These are phyloP conservation scores for Claviceps quebecensis DNA, from an alignment of 2,329 filamentous ascomycete genomes.

Conservation along the genomic window DNA sequence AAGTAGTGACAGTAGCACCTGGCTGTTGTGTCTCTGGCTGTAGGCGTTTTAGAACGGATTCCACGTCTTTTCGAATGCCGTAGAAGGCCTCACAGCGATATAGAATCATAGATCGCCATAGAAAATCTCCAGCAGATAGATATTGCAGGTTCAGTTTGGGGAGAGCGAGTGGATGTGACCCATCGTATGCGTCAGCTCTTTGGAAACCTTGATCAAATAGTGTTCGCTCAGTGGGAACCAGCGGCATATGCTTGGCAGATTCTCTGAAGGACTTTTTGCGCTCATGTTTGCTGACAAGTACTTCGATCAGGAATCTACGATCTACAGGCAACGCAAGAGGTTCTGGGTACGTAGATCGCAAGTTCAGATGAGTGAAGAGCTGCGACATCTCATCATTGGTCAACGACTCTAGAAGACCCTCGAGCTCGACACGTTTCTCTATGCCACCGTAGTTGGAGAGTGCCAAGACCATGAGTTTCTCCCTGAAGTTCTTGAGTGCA, in stretches of 20 bases:
- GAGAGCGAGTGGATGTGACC: slow-evolving; percentile 72
- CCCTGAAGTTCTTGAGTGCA: slow-evolving; percentile 68
- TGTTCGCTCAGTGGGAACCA: slow-evolving; percentile 71
- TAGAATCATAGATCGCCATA: slow-evolving; percentile 87
- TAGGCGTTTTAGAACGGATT: slow-evolving; percentile 65
- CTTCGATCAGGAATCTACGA: slow-evolving; percentile 53
- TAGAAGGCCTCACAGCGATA: slow-evolving; percentile 89
- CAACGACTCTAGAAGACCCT: slow-evolving; percentile 58
- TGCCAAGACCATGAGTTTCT: slow-evolving; percentile 81
- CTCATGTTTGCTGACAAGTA: slow-evolving; percentile 63
- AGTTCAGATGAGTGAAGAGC: slow-evolving; percentile 56
- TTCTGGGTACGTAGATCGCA: slow-evolving; percentile 71
- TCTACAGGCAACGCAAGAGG: slow-evolving; percentile 49
- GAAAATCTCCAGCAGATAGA: slow-evolving; percentile 82
- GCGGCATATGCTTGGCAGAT: slow-evolving; percentile 50
- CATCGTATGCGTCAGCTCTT: slow-evolving; percentile 76
- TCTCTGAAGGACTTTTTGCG: slow-evolving; percentile 74
- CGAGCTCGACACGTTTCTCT: slow-evolving; percentile 64
- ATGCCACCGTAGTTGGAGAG: slow-evolving; percentile 87
- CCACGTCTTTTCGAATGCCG: slow-evolving; percentile 81
- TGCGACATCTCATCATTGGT: slow-evolving; percentile 59
- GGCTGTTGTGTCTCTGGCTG: slow-evolving; percentile 51
- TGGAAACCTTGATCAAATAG: slow-evolving; percentile 70
- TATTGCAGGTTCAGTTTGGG: slow-evolving; percentile 96
- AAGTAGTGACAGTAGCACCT: slow-evolving; percentile 52